A percentile compares a stretch with the other conserved stretches of the same genome.
phyloP scores from a whole-genome alignment of 305 asterid species.

The Rubia balearica region DNA sequence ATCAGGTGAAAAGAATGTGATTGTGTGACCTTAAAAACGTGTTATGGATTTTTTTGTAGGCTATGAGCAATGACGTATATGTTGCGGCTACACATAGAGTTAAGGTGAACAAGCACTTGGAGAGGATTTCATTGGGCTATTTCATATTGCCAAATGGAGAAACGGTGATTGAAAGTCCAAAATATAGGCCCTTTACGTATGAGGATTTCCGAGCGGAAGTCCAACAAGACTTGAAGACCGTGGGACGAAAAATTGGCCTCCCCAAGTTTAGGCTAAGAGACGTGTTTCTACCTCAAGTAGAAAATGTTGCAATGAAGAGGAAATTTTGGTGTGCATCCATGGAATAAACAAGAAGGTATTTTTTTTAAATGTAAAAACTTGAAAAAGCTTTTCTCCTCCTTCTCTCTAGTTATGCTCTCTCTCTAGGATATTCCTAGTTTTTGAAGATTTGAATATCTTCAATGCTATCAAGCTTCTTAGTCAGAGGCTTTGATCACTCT shows the following conservation, averaged over 20 bases:
- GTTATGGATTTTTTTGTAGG: slow-evolving; percentile 21
- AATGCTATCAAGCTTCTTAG: too few relatives aligned
- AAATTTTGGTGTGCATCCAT: too few relatives aligned
- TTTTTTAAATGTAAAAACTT: too few relatives aligned
- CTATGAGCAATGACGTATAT: slow-evolving; percentile 56
- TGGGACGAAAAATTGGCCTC: slow-evolving; percentile 68
- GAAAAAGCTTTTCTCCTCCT: too few relatives aligned
- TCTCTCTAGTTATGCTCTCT: too few relatives aligned
- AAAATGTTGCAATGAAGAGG: not conserved
- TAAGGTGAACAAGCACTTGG: slow-evolving; percentile 44
- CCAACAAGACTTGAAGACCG: slow-evolving; percentile 50
- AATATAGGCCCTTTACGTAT: slow-evolving; percentile 61
- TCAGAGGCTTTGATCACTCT: too few relatives aligned
- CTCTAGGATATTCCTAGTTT: too few relatives aligned
- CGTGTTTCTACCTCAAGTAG: slow-evolving; percentile 1
- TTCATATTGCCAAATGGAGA: slow-evolving; percentile 63
- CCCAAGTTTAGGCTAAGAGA: slow-evolving; percentile 34
- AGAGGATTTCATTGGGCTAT: slow-evolving; percentile 70
- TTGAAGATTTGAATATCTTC: too few relatives aligned
- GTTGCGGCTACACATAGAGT: slow-evolving; percentile 64
- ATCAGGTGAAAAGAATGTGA: too few relatives aligned
- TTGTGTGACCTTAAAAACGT: not conserved
- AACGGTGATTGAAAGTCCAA: slow-evolving; percentile 55
- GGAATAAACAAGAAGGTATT: too few relatives aligned
- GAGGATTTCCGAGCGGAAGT: slow-evolving; percentile 58